Evolutionary conservation across 108 stramenopile genomes (phyloP).

Genomic region (Conticribra guillardii): DNA sequence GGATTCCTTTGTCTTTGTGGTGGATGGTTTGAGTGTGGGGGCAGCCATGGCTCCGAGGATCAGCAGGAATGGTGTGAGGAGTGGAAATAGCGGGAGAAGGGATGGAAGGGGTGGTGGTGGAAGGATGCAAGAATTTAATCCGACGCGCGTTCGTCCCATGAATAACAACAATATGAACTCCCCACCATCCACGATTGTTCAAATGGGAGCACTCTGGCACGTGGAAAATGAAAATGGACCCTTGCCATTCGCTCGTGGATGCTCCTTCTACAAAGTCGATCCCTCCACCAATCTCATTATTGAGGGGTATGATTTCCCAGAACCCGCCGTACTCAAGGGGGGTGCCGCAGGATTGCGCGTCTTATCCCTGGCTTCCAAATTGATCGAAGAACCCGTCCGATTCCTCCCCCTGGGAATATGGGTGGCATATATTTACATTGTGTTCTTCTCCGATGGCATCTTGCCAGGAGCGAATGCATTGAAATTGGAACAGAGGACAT

Average conservation of each 20-base stretch:
- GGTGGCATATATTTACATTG: slow-evolving; percentile 74
- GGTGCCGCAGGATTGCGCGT: slow-evolving; percentile 47
- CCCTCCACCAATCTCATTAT: slow-evolving; percentile 43
- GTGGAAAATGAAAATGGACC: slow-evolving; percentile 59
- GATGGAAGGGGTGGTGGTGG: background rate
- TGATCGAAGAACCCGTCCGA: slow-evolving; percentile 72
- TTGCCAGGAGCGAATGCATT: slow-evolving; percentile 74
- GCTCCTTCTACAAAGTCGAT: slow-evolving; percentile 58
- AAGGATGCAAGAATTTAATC: background rate
- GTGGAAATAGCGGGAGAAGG: no score
- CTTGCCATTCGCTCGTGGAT: slow-evolving; percentile 60
- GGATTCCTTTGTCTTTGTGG: slow-evolving; percentile 48
- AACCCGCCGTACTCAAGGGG: slow-evolving; percentile 57
- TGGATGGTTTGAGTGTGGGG: slow-evolving; percentile 56
- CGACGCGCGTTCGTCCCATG: no score
- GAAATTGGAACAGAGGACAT: slow-evolving; percentile 74
- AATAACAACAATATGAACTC: slow-evolving; percentile 1
- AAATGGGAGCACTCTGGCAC: slow-evolving; percentile 60
- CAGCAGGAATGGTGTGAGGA: background rate
- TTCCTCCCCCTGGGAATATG: slow-evolving; percentile 62
- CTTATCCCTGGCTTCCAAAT: slow-evolving; percentile 50
- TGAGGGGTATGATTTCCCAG: slow-evolving; percentile 65
- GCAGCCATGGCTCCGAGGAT: slow-evolving; percentile 7
- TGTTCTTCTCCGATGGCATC: slow-evolving; percentile 82
- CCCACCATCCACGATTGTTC: slow-evolving; percentile 11